These are phyloP conservation scores for Pseudoscleropodium purum DNA, from an alignment of 225 moss, liverwort and hornwort genomes.

Conservation along the genomic window DNA sequence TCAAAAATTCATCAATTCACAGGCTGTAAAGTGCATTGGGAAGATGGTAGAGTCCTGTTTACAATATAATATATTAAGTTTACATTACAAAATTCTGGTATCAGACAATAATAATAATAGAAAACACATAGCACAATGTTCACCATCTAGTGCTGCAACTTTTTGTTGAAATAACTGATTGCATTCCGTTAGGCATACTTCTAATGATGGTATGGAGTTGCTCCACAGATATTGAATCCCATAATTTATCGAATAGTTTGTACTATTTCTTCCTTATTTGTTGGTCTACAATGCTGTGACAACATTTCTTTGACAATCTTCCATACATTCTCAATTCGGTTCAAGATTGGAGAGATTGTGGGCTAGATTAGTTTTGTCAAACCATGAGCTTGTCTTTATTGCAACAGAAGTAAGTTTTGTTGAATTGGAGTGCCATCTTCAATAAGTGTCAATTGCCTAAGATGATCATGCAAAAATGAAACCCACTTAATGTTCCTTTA, in stretches of 20 bases:
- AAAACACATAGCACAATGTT: background rate
- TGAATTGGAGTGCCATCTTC: background rate
- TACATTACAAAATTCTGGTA: background rate
- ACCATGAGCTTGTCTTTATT: background rate
- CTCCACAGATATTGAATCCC: background rate
- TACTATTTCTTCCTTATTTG: background rate
- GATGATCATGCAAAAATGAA: background rate
- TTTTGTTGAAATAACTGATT: background rate
- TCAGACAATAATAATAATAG: background rate
- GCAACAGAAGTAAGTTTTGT: background rate
- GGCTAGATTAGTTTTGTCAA: background rate
- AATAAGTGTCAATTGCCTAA: fast-evolving
- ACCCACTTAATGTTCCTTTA: fast-evolving
- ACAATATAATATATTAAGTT: background rate
- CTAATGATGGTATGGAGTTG: background rate
- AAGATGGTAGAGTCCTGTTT: background rate
- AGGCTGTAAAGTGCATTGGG: background rate
- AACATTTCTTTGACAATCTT: background rate
- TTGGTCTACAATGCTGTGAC: fast-evolving
- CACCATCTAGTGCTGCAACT: background rate
- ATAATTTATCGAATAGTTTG: background rate
- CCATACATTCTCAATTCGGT: fast-evolving
- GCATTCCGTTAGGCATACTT: background rate
- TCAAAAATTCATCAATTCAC: background rate
- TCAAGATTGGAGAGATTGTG: background rate